Evolutionary conservation across 1,284 basidiomycete genomes (phyloP), one percentile per base, ranked within the genome.

Genomic region (Xerocomus nothofagi): DNA sequence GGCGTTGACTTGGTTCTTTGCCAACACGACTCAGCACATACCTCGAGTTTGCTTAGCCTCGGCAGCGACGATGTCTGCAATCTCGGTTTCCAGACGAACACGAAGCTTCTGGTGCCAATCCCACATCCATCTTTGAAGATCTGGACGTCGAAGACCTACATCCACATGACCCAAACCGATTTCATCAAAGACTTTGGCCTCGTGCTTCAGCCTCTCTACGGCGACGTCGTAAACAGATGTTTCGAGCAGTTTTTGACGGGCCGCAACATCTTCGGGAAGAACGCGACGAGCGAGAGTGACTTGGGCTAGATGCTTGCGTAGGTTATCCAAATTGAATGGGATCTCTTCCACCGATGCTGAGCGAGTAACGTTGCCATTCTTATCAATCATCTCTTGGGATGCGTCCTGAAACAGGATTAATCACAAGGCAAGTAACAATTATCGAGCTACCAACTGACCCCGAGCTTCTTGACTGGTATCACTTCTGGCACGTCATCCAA

Each of bases 221-320:
- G 93, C 92, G 17, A 92, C 86, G 27, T 91, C 88, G 62, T 91
- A 88, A 1, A 91, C 91, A 0, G 91, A 91, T 33, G 85, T 78
- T 67, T 96, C 93, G 4, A 97, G 79, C 2, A 88, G 74, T 56
- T 84, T 82, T 70, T 97, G 93, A 3, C 93, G 86, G 0, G 83
- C 74, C n/a, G 80, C 75, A 17, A 82, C 69, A 55, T 89, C 83
- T 37, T 83, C 80, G 0, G 84, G 75, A 32, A 89, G 75, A 10
- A 85, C 75, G 2, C 79, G 75, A 32, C 85, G 80, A 1, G 86
- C 80, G 42, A 84, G 77, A 2, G 76, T 70, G 10, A 91, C 77
- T 32, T 81, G 72, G 0, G 79, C 73, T 3, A 94, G 78, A 56
- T 86, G 83, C 52, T 79, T 74, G 40, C 86, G 78, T 55, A 92